Conservation (phyloP, 202 grass and related monocot species). For the Eragrostis tef region DNA sequence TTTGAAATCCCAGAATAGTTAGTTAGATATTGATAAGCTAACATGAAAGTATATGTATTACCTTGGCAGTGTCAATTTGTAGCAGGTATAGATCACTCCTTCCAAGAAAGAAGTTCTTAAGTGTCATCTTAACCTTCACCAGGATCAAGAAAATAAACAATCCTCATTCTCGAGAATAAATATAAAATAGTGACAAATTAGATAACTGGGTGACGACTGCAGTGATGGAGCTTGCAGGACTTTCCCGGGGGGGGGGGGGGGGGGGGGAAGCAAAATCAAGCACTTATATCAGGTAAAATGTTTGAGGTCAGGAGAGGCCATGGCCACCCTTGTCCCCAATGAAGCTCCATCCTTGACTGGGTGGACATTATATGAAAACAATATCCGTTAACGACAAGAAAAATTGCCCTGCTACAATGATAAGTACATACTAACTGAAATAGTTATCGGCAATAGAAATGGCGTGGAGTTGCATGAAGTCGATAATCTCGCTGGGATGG, state of each 20-base stretch:
- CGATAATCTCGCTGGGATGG: no score
- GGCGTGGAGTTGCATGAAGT: not conserved
- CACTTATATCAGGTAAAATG: no score
- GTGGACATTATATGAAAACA: slow-evolving; percentile 16
- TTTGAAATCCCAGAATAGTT: not conserved
- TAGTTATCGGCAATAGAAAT: not conserved
- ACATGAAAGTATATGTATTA: slow-evolving; percentile 31
- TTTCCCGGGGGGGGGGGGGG: no score
- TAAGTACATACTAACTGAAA: slow-evolving; percentile 15
- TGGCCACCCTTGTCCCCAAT: no score
- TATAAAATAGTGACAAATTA: slow-evolving; percentile 13
- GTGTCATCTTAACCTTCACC: slow-evolving; percentile 74
- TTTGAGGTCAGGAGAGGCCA: no score
- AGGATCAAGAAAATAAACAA: slow-evolving; percentile 31
- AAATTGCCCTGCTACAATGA: not conserved
- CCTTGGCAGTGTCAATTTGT: slow-evolving; percentile 66
- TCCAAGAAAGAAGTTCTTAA: slow-evolving; percentile 64
- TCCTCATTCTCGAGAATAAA: not conserved
- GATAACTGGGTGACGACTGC: no score
- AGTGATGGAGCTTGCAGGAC: no score
- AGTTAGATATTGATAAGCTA: not conserved
- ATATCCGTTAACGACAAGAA: not conserved
- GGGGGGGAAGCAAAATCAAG: no score
- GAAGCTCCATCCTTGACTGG: no score
- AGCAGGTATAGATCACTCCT: slow-evolving; percentile 74